Evolutionary conservation across 306 rosid species (phyloP), one percentile per base, ranked within the genome.

Genomic region (Luffa aegyptiaca): DNA sequence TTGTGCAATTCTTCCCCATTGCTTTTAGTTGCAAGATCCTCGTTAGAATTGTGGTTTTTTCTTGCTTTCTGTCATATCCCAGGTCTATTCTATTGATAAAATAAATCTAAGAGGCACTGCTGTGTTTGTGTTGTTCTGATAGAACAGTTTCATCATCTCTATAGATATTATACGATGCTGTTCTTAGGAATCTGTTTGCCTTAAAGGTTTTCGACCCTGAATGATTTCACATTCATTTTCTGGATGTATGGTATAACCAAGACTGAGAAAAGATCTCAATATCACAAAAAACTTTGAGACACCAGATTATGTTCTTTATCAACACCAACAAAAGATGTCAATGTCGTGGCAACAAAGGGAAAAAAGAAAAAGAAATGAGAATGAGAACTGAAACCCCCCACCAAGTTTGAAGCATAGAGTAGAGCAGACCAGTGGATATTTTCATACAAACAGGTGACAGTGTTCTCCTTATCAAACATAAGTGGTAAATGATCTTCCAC

Each of bases 401-500:
- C 77, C 42, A 73, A 13, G 20, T 73, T 49, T 8, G 2, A 73
- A 31, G 61, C 61, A 73, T 31, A 73, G 11, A 49, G 21, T 49
- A 14, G 45, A 11, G 78, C 61, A 49, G 31, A 49, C 59, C 44
- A 49, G 61, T 49, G 45, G 78, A 49, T 73, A 73, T 73, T 48
- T 45, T 49, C 31, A 72, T 72, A 10, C 44, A 48, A 72, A 72
- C 41, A 72, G 77, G 77, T 48, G 13, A 72, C 21, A 72, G 18
- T 72, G 21, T 78, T 78, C 41, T 62, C 45, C 10, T 58, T 16
- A 59, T 62, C 33, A 62, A 78, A 35, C n/a, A 77, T 18, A 35
- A 21, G 45, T 17, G 36, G 61, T 45, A 78, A 31, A 9, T 62
- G 33, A 58, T 21, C 75, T 78, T 66, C 84, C 78, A 71, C 81